Base-by-base conservation (phyloP, 805 yeast genomes). In the Candida pseudoglaebosa region DNA sequence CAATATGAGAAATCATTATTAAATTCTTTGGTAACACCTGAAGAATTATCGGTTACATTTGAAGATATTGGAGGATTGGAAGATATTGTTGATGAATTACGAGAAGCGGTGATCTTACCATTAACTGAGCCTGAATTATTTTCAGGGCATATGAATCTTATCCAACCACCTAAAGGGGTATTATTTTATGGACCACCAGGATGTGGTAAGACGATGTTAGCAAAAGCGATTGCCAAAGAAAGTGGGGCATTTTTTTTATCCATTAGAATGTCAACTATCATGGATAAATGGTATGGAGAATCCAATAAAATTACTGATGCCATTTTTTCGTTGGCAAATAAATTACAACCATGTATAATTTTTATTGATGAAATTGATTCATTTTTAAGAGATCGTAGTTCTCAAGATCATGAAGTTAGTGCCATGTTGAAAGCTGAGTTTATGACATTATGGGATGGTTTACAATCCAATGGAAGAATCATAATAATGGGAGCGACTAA, bases 211-310 rank as follows among this genome's bases (percentile, higher is more conserved):
- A 91, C 98, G 3, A 87, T 91, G 96, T 69, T 91, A 50, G 98
- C 97, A 7, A 91, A 90, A 61, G 97, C 97, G 0, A 73, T 91
- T 28, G 98, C 98, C 1, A 75, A 79, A 40, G 96, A 90, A 59
- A 82, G 95, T 48, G 88, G 87, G 1, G 98, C 98, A 0, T 88
- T 82, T 50, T 91, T 91, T 62, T 75, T 91, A 36, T 88, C 90
- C 51, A 84, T 91, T 37, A 75, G 95, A 59, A 85, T 91, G 95
- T 88, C 96, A 18, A 80, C 91, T 2, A 79, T 91, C 13, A 85
- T 90, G 91, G 96, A 93, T 63, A 91, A 91, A 62, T 91, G 96
- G 95, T 91, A 87, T 56, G 99, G 99, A 12, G 98, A 91, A 62
- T 80, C 91, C 20, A 91, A 93, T 61, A 93, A 93, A 65, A 80